A percentile compares a stretch with the other conserved stretches of the same genome.
Conservation (phyloP, 805 yeast genomes). For the Yarrowia sp. region DNA sequence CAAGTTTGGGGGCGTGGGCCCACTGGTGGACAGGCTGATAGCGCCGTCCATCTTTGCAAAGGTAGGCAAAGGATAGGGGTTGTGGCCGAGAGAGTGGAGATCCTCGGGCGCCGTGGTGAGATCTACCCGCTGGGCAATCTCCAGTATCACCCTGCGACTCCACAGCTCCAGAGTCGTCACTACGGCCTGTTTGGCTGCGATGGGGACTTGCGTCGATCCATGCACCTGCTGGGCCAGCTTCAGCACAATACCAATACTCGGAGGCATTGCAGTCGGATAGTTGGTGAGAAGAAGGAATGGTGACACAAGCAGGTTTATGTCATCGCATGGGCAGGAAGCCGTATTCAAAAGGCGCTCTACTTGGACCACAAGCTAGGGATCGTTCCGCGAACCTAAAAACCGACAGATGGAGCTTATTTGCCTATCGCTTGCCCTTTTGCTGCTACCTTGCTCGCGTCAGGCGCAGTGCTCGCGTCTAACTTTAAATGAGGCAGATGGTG, state of each 20-base stretch:
- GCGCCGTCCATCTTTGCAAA: slow-evolving; percentile 4
- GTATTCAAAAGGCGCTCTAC: background rate
- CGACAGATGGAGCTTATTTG: background rate
- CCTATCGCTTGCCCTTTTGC: slow-evolving; percentile 18
- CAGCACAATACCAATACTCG: slow-evolving; percentile 9
- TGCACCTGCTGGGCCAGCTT: slow-evolving; percentile 23
- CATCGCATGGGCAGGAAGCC: background rate
- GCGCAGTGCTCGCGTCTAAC: slow-evolving; percentile 20
- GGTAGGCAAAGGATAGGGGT: slow-evolving; percentile 3
- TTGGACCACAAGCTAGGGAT: background rate
- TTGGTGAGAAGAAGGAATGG: background rate
- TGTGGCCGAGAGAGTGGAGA: slow-evolving; percentile 12
- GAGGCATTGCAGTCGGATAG: slow-evolving; percentile 5
- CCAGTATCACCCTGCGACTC: slow-evolving; percentile 26
- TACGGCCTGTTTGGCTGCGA: slow-evolving; percentile 9
- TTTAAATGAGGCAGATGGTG: background rate
- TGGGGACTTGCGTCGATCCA: slow-evolving; percentile 2
- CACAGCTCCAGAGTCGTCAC: slow-evolving; percentile 29
- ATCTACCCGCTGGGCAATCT: slow-evolving; percentile 12
- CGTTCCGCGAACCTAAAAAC: slow-evolving; percentile 23
- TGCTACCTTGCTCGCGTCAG: slow-evolving; percentile 27
- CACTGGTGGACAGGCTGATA: slow-evolving; percentile 9
- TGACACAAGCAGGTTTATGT: background rate
- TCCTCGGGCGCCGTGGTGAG: background rate
- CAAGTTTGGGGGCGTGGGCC: background rate